Evolutionary conservation across 768 basidiomycete genomes (phyloP).

Genomic region (Pleurotus tuber-regium): DNA sequence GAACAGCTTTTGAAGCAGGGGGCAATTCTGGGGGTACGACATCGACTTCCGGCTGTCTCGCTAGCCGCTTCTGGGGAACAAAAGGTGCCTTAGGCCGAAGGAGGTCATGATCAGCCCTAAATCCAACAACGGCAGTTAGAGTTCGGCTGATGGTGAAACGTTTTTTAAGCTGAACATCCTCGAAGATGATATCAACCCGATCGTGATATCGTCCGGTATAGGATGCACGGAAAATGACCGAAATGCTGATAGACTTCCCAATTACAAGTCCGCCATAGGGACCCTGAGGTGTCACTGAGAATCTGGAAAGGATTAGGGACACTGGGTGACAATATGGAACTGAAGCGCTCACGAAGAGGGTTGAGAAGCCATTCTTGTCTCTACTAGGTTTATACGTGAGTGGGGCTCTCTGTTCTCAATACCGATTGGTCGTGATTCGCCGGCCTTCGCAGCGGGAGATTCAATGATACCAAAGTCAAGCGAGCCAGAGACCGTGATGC

Average conservation of each 20-base stretch:
- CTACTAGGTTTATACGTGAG: conserved; percentile 27
- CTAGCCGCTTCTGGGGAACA: conserved; percentile 19
- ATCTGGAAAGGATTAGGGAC: conserved; percentile 18
- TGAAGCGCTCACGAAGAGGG: conserved; percentile 22
- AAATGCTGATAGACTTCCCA: conserved; percentile 23
- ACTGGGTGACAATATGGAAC: background rate
- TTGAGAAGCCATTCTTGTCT: conserved; percentile 26
- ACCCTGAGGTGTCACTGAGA: conserved; percentile 20
- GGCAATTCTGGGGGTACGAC: conserved; percentile 36
- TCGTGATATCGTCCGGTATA: conserved; percentile 46
- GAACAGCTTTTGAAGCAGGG: conserved; percentile 33
- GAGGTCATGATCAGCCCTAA: conserved; percentile 43
- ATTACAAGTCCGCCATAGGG: conserved; percentile 18
- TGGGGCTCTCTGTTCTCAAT: conserved; percentile 28
- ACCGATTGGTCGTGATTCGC: conserved; percentile 15
- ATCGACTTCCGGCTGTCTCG: conserved; percentile 24
- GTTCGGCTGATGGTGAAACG: conserved; percentile 48
- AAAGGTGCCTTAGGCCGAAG: conserved; percentile 48
- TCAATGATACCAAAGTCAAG: conserved; percentile 54
- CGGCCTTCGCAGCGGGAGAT: conserved; percentile 23
- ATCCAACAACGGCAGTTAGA: conserved; percentile 47
- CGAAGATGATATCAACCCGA: conserved; percentile 45
- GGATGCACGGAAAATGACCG: conserved; percentile 30
- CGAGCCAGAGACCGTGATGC: conserved; percentile 39
- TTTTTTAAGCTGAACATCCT: conserved; percentile 26